Evolutionary conservation across 805 yeast species (phyloP), one percentile per base, ranked within the genome.

Genomic region (Torulaspora delbrueckii): DNA sequence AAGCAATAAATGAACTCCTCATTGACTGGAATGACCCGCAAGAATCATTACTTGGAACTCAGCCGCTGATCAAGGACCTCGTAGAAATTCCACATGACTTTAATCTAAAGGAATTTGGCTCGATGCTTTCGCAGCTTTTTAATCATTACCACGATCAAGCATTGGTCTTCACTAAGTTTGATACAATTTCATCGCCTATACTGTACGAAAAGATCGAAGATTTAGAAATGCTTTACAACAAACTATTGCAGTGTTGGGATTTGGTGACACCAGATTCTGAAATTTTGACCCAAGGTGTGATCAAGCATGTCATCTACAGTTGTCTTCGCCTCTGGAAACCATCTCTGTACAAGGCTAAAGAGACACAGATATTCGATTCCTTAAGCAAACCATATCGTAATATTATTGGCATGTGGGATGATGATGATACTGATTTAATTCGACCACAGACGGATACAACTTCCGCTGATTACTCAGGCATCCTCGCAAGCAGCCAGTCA

Each of bases 201-300:
- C 10, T 60, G 26, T 39, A 50, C n/a, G 63, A 63, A 40, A 38
- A 46, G 1, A 34, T 51, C 5, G 37, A 37, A 14, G 47, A 53
- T 22, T 36, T 58, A 24, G 64, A 59, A 24, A 28, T 53, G 4
- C 52, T 58, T 24, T 58, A 57, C 38, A 59, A 48, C 40, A 59
- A 56, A 38, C 33, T 63, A 13, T 42, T 58, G 19, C 61, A 60
- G 49, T 59, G 65, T 42, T 63, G 67, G 68, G 59, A 51, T 25
- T 43, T 51, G 5, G 51, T 55, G 1, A 41, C 53, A 3, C 22
- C 45, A 2, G 40, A 53, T 25, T 50, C 65, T 5, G 58, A 54
- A 22, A 9, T 14, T 7, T 24, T 54, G 5, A 49, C 59, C 1
- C 53, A 47, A 33, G 56, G 52, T 36, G 48, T 58, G 7, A 43